These are phyloP conservation scores for Trifolium dubium DNA, from an alignment of 306 rosid species.

Conservation along the genomic window DNA sequence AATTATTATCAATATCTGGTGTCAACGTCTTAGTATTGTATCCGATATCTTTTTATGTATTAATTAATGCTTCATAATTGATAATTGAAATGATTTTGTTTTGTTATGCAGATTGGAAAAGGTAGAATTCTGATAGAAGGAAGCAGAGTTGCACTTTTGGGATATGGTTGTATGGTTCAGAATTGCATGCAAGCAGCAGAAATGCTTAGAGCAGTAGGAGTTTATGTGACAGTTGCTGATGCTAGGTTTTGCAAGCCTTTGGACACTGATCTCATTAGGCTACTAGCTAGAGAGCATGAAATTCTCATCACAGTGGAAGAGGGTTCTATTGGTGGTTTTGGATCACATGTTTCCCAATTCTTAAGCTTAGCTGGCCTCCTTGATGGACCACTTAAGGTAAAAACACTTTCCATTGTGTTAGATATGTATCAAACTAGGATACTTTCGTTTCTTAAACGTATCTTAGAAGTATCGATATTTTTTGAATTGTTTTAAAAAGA, in stretches of 20 bases:
- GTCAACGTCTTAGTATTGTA: background rate
- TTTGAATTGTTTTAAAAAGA: no score
- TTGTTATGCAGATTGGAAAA: constrained; percentile 71
- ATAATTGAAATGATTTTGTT: background rate
- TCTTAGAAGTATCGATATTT: no score
- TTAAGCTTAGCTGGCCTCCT: constrained; percentile 76
- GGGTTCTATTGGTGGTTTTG: constrained; percentile 95
- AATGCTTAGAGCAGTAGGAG: constrained; percentile 54
- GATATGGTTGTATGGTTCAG: constrained; percentile 79
- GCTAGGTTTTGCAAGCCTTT: constrained; percentile 96
- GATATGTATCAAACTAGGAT: background rate
- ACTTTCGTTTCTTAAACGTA: background rate
- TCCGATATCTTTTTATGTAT: background rate
- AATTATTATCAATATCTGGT: background rate
- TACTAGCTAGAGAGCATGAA: constrained; percentile 78
- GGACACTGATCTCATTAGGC: constrained; percentile 69
- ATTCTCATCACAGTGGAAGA: constrained; percentile 82
- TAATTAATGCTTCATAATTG: background rate
- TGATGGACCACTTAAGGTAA: constrained; percentile 85
- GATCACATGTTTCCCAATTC: constrained; percentile 87
- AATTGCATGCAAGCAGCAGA: constrained; percentile 73
- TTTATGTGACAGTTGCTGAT: constrained; percentile 81
- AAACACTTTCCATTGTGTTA: constrained; percentile 7
- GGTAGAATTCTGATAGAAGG: constrained; percentile 82
- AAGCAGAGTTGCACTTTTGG: constrained; percentile 73